These are phyloP conservation scores for Aureobasidium subglaciale DNA, from an alignment of 2,329 filamentous ascomycete species.

Conservation along the genomic window DNA sequence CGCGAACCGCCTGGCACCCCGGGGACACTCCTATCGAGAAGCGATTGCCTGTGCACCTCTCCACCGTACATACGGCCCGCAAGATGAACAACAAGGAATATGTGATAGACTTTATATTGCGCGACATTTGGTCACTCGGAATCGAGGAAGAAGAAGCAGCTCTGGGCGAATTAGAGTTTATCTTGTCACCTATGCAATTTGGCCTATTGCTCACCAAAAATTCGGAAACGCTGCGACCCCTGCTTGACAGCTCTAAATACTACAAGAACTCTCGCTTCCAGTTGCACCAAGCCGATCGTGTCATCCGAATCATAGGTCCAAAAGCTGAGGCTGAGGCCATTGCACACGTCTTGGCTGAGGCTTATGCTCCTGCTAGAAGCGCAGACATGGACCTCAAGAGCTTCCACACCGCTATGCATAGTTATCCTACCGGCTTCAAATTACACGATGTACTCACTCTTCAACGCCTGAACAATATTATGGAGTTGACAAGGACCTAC, in stretches of 20 bases:
- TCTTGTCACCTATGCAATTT: constrained; percentile 13
- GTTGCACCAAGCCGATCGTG: constrained; percentile 6
- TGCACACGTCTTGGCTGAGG: constrained; percentile 3
- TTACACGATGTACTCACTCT: neutral
- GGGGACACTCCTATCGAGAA: neutral
- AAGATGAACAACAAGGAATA: constrained; percentile 6
- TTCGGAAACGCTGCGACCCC: neutral
- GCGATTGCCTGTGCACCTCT: neutral
- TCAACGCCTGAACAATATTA: neutral
- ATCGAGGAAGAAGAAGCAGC: constrained; percentile 13
- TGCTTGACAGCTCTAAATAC: constrained; percentile 10
- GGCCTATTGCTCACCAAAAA: constrained; percentile 14
- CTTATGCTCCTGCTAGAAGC: neutral
- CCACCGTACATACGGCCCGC: neutral
- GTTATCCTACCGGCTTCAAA: neutral
- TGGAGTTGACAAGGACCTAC: constrained; percentile 12
- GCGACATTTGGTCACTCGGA: constrained; percentile 11
- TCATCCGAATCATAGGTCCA: constrained; percentile 15
- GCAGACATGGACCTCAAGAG: neutral
- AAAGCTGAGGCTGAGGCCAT: constrained; percentile 16
- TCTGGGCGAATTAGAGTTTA: constrained; percentile 15
- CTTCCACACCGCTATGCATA: neutral
- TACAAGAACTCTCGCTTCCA: constrained; percentile 14
- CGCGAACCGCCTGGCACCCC: neutral
- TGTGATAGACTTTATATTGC: constrained; percentile 2